Evolutionary conservation across 495 filamentous ascomycete genomes (phyloP).

Genomic region (Trichoderma erinaceum): DNA sequence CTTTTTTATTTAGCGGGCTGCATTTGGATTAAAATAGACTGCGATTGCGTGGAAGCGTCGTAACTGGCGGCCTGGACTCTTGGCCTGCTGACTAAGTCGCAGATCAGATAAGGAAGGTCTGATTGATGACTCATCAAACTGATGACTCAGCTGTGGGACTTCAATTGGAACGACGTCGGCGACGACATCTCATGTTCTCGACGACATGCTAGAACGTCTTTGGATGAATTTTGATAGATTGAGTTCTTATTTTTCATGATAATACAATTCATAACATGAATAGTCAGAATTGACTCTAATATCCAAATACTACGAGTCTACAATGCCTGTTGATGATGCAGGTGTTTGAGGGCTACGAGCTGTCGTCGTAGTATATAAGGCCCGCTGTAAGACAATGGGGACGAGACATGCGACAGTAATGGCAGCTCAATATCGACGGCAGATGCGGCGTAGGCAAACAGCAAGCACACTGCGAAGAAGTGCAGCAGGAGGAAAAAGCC

Average conservation of each 20-base stretch:
- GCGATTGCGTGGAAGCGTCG: slow-evolving; percentile 6
- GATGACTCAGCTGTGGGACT: background rate
- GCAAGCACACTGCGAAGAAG: background rate
- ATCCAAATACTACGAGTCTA: background rate
- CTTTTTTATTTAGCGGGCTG: background rate
- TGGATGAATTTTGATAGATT: background rate
- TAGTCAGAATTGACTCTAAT: background rate
- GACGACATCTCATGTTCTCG: background rate
- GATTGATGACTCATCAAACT: background rate
- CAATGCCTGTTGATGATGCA: background rate
- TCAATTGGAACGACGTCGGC: background rate
- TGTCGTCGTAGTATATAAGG: background rate
- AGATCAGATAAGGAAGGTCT: background rate
- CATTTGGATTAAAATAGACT: background rate
- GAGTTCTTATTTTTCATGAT: background rate
- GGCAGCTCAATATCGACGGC: background rate
- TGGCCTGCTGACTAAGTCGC: background rate
- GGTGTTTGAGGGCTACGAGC: background rate
- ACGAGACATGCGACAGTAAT: background rate
- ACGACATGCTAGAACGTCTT: background rate
- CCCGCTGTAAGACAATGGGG: background rate
- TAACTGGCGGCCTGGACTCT: background rate
- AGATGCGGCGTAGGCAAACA: background rate
- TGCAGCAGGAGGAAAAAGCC: background rate
- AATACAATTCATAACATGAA: background rate